Evolutionary conservation across 768 basidiomycete genomes (phyloP).

Genomic region (Boletellus ananiceps): DNA sequence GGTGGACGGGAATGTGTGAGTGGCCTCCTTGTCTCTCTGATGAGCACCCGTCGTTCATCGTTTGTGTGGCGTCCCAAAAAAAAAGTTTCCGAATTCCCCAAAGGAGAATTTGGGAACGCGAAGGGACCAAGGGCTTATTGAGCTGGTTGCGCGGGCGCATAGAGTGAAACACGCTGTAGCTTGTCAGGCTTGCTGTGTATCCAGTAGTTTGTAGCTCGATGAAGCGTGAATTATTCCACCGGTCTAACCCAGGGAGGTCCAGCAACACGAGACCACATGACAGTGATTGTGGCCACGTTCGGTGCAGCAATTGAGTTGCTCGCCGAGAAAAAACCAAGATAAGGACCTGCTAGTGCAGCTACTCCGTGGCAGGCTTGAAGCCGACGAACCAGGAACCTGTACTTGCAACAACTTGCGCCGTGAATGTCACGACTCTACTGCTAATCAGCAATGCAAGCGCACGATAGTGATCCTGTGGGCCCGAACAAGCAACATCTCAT

Average conservation of each 20-base stretch:
- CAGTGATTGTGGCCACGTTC: no score
- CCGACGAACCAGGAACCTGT: no score
- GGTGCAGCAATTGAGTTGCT: no score
- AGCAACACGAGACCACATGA: no score
- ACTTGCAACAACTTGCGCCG: no score
- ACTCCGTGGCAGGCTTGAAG: no score
- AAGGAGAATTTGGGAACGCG: conserved; percentile 79
- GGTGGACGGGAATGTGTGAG: conserved; percentile 82
- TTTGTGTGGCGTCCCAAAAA: background rate
- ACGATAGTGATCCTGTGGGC: no score
- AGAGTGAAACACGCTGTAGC: conserved; percentile 37
- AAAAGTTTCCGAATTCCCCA: conserved; percentile 80
- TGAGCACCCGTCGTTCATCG: background rate
- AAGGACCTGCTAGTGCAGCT: no score
- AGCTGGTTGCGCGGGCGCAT: conserved; percentile 76
- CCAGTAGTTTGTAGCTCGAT: conserved; percentile 1
- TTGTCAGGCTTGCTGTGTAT: background rate
- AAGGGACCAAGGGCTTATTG: conserved; percentile 77
- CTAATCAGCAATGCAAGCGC: no score
- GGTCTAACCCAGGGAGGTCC: no score
- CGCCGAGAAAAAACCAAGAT: no score
- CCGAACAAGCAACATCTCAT: background rate
- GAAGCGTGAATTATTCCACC: background rate
- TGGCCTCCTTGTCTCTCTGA: conserved; percentile 10
- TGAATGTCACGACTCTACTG: no score